Evolutionary conservation across 2,329 filamentous ascomycete genomes (phyloP).

Genomic region (Aureobasidium sp.): DNA sequence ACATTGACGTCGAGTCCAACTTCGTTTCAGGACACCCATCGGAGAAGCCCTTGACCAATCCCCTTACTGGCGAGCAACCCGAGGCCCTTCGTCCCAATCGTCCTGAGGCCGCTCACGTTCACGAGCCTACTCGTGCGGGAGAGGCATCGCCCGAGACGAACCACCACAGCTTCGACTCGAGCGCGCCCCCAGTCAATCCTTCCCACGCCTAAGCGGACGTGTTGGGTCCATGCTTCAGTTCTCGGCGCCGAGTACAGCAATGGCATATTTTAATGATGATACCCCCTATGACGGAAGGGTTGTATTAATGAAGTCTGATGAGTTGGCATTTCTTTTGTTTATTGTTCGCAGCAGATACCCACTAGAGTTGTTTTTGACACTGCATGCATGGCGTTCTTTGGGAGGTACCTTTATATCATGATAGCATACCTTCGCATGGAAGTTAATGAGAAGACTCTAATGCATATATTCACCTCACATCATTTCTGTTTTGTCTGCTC

Average conservation of each 20-base stretch:
- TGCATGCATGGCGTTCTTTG: conserved; percentile 10
- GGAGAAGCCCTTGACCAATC: conserved; percentile 12
- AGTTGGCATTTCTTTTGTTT: neutral
- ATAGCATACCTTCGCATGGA: neutral
- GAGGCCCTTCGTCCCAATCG: neutral
- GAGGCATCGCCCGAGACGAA: neutral
- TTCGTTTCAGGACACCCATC: conserved; percentile 1
- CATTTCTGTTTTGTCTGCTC: neutral
- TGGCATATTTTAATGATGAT: conserved; percentile 1
- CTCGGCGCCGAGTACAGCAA: neutral
- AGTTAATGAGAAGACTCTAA: neutral
- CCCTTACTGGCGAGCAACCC: conserved; percentile 2
- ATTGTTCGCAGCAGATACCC: conserved; percentile 15
- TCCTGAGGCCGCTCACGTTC: neutral
- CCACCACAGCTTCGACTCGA: conserved; percentile 4
- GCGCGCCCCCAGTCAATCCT: conserved; percentile 6
- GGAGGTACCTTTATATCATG: neutral
- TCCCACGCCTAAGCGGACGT: neutral
- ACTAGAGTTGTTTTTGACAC: conserved; percentile 2
- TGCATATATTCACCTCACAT: neutral
- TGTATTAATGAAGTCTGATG: neutral
- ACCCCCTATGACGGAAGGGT: neutral
- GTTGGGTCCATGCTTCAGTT: neutral
- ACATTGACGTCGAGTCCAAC: conserved; percentile 9
- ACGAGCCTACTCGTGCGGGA: neutral